Conservation (phyloP, 2,329 filamentous ascomycete genomes). For the Fusarium odoratissimum region DNA sequence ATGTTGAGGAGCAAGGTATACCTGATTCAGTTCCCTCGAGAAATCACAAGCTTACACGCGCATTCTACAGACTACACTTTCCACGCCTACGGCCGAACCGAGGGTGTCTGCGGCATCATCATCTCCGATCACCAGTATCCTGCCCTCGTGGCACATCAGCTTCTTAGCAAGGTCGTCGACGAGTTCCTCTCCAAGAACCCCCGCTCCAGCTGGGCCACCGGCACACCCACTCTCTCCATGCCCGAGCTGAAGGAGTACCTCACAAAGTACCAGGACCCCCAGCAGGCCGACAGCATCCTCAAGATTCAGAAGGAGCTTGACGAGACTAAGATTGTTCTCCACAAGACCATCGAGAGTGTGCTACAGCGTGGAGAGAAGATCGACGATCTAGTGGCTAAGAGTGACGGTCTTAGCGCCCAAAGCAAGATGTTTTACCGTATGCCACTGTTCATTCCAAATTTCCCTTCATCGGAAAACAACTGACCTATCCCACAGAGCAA, state of each 20-base stretch:
- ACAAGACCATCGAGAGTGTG: constrained; percentile 93
- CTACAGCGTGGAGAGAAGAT: constrained; percentile 96
- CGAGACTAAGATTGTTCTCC: constrained; percentile 95
- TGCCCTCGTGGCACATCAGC: constrained; percentile 82
- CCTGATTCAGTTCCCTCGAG: background rate
- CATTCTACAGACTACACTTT: constrained; percentile 72
- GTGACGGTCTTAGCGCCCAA: constrained; percentile 86
- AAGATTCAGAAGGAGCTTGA: constrained; percentile 97
- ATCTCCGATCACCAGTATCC: constrained; percentile 83
- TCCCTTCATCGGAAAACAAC: background rate
- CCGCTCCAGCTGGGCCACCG: constrained; percentile 71
- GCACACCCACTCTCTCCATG: constrained; percentile 67
- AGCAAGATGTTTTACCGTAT: constrained; percentile 98
- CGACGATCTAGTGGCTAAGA: constrained; percentile 92
- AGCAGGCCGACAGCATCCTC: constrained; percentile 90
- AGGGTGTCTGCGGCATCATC: constrained; percentile 81
- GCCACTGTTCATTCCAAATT: constrained; percentile 42
- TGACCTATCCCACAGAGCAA: constrained; percentile 58
- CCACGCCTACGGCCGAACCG: constrained; percentile 80
- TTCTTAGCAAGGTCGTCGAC: constrained; percentile 87
- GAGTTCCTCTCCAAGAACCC: constrained; percentile 86
- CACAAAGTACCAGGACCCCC: constrained; percentile 82
- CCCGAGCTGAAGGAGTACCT: constrained; percentile 83
- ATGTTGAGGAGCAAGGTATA: constrained; percentile 82
- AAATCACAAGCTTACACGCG: constrained; percentile 28